Evolutionary conservation across 805 yeast species (phyloP), one percentile per base, ranked within the genome.

Genomic region (Candida nitratophila): DNA sequence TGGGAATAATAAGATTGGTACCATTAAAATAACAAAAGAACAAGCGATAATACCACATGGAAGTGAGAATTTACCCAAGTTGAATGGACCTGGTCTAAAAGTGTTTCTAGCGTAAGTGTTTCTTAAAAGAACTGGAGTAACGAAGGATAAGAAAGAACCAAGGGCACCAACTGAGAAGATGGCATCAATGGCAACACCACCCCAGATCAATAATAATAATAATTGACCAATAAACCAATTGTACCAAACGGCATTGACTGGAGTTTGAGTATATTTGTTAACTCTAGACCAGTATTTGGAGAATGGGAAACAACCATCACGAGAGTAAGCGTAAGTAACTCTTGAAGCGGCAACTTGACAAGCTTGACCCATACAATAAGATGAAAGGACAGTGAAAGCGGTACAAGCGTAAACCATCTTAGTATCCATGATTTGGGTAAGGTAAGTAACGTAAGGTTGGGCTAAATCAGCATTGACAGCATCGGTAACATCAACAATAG

Each of bases 81-180:
- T 66, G 81, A 85, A 81, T 5, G 87, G 87, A 3, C 88, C 88
- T 1, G 76, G 77, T 49, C 64, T 64, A 65, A 81, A 82, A 1
- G 67, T 61, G 33, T 71, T 64, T 45, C 74, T 62, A 3, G 80
- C 73, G 53, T 73, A 75, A 4, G 81, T 73, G 52, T 78, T 73
- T 55, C 79, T 76, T 46, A 81, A 69, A 9, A 77, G 53, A 17
- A 81, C 76, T 12, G 88, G 88, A 51, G 77, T 65, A n/a, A 77
- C 70, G 62, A 81, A 82, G 3, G 87, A 81, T 46, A 81, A 71
- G 53, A 80, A 80, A 0, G 83, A 77, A 14, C 83, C 76, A 54
- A 81, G 80, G 38, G 86, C 86, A 29, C 86, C 85, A 40, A 82
- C 84, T 2, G 86, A 79, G 64, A 82, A 82, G 47, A 81, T 79